Evolutionary conservation across 2,329 filamentous ascomycete genomes (phyloP).

Genomic region (Penicillium concentricum): DNA sequence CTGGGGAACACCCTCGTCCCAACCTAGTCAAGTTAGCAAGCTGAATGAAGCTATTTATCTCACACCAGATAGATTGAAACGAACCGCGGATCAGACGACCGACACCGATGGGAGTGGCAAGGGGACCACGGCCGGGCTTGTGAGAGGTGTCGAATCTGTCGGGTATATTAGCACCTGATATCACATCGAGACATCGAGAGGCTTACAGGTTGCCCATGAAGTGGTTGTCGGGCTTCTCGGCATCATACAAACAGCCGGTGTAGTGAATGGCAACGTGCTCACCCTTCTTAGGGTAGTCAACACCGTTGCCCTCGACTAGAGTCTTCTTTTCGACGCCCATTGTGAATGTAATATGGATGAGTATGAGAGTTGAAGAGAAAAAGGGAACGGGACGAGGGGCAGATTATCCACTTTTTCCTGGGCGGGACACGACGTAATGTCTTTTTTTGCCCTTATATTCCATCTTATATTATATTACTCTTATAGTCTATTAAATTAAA

Average conservation of each 20-base stretch:
- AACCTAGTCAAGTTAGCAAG: conserved; percentile 49
- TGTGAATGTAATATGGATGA: conserved; percentile 15
- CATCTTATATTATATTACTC: too few relatives aligned
- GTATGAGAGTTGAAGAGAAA: neutral
- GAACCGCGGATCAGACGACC: conserved; percentile 84
- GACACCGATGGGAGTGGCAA: conserved; percentile 74
- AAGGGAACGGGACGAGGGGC: neutral
- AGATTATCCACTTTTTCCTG: conserved; percentile 7
- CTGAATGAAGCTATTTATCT: neutral
- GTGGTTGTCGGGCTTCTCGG: conserved; percentile 57
- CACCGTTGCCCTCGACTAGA: conserved; percentile 60
- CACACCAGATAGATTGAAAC: conserved; percentile 16
- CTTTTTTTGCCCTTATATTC: too few relatives aligned
- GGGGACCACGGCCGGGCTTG: conserved; percentile 64
- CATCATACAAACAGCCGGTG: conserved; percentile 80
- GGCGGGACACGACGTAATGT: conserved; percentile 5
- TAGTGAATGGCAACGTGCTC: conserved; percentile 86
- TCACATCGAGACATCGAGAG: neutral
- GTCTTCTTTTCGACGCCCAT: conserved; percentile 75
- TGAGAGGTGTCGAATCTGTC: conserved; percentile 84
- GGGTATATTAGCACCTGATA: neutral
- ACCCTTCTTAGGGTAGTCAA: conserved; percentile 60
- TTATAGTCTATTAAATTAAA: too few relatives aligned
- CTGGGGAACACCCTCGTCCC: conserved; percentile 78
- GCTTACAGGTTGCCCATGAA: conserved; percentile 69